Base-by-base conservation (phyloP, 768 basidiomycete genomes). In the Calocybe cyanea region DNA sequence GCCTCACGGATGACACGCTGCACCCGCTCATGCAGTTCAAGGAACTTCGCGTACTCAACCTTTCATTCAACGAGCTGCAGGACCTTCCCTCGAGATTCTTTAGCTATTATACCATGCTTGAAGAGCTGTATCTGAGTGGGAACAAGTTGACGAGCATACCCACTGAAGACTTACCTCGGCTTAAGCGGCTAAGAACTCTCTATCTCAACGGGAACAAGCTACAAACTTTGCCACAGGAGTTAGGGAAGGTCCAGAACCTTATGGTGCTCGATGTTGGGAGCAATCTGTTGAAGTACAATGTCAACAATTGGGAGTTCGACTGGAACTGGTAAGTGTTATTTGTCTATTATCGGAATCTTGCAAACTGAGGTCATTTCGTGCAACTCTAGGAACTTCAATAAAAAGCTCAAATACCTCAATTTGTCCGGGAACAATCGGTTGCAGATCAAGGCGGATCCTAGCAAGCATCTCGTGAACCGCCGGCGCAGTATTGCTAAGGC, bases 281-380 rank as follows among this genome's bases (percentile, higher is more conserved):
- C 62, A 99, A 99, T 62, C 65, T 81, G 43, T 71, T 99, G 65
- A 91, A 88, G 76, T 98, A 98, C 66, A 99, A 98, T 61, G 92
- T 96, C 55, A 88, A 91, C 55, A 99, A 99, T 58, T 93, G 86
- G 86, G 91, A 95, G 62, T 98, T 93, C 63, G 96, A 99, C 67
- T 98, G 94, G 94, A 98, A 99, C 62, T 97, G 96, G 95, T 95
- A 53, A 39, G 80, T 68, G 28, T 17, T 17, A 33, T 49, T 23
- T 21, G 25, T 18, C 7, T 17, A 1, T 50, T 18, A 15, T 28
- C 11, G 6, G 25, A 28, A 28, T 28, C 25, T 11, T 28, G 25
- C 5, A 28, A 28, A 46, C 5, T n/a, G n/a, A n/a, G n/a, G n/a
- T n/a, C 33, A 45, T 42, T 45, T 30, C 10, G 33, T 23, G 38